These are phyloP conservation scores for Ajuga chamaepitys DNA, from an alignment of 257 asterid species.

Conservation along the genomic window DNA sequence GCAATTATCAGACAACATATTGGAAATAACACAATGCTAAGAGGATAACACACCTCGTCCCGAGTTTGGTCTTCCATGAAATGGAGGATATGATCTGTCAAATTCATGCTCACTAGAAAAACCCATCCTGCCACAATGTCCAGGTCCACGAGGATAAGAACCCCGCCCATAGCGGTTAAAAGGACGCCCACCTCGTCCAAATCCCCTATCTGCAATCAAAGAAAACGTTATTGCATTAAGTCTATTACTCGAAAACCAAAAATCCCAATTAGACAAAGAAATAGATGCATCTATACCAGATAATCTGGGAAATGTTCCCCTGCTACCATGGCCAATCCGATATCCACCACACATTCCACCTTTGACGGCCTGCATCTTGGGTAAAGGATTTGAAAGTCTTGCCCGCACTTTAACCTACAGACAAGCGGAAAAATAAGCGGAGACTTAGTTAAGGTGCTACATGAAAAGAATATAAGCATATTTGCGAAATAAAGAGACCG, in stretches of 20 bases:
- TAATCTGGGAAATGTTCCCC: conserved; percentile 21
- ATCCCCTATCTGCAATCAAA: conserved; percentile 40
- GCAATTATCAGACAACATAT: neutral
- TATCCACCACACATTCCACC: conserved; percentile 61
- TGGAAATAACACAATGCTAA: neutral
- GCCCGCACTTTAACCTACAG: conserved; percentile 44
- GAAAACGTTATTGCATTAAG: neutral
- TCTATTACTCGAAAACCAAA: neutral
- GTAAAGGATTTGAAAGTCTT: conserved; percentile 60
- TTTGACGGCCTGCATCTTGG: conserved; percentile 60
- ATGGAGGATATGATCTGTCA: conserved; percentile 30
- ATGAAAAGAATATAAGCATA: neutral
- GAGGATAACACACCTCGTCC: conserved; percentile 34
- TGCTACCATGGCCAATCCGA: conserved; percentile 34
- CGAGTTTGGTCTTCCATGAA: conserved; percentile 33
- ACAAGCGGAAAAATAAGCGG: conserved; percentile 1
- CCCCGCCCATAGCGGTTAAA: conserved; percentile 29
- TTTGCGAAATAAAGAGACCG: too few species aligned
- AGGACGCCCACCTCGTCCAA: conserved; percentile 37
- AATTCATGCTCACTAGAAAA: conserved; percentile 24
- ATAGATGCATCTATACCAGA: conserved; percentile 20
- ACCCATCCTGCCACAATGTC: conserved; percentile 32
- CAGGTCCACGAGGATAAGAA: conserved; percentile 32
- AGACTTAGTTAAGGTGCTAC: neutral
- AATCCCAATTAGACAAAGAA: neutral